A percentile compares a stretch with the other conserved stretches of the same genome.
phyloP scores from a whole-genome alignment of 495 filamentous ascomycete species.

The Aspergillus hancockii region DNA sequence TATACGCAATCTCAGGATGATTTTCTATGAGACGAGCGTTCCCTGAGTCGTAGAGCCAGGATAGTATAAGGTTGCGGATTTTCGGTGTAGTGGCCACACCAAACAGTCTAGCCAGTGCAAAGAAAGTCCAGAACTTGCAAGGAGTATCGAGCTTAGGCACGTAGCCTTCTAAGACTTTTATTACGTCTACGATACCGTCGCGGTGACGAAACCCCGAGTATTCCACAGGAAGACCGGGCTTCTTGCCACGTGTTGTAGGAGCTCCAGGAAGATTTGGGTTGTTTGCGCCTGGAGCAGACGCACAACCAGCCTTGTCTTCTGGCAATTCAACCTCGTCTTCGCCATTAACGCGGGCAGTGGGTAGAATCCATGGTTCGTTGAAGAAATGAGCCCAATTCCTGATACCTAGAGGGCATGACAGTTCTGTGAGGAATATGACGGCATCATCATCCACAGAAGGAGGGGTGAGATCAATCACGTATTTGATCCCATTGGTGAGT shows the following conservation, averaged over 20 bases:
- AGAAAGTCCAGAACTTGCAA: constrained; percentile 63
- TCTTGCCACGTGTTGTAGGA: not conserved
- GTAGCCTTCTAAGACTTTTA: constrained; percentile 52
- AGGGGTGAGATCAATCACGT: constrained; percentile 63
- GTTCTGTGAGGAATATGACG: constrained; percentile 54
- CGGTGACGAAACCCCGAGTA: constrained; percentile 63
- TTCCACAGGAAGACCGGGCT: constrained; percentile 38
- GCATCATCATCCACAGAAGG: constrained; percentile 59
- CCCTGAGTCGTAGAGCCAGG: constrained; percentile 46
- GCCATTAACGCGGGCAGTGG: constrained; percentile 34
- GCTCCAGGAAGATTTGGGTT: no score
- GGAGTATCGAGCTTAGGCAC: constrained; percentile 61
- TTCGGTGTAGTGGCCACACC: constrained; percentile 43
- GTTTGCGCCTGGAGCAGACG: not conserved
- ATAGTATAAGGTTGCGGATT: constrained; percentile 39
- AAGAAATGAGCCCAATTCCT: constrained; percentile 40
- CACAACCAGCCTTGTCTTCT: not conserved
- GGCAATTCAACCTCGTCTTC: constrained; percentile 32
- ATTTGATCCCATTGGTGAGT: constrained; percentile 50
- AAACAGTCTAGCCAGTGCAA: constrained; percentile 58
- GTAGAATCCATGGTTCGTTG: constrained; percentile 48
- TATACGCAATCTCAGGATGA: constrained; percentile 47
- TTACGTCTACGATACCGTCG: constrained; percentile 58
- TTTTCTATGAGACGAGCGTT: constrained; percentile 49
- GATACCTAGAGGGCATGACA: constrained; percentile 58